Base-by-base conservation (phyloP, 2,329 filamentous ascomycete species). In the Colletotrichum shisoi region DNA sequence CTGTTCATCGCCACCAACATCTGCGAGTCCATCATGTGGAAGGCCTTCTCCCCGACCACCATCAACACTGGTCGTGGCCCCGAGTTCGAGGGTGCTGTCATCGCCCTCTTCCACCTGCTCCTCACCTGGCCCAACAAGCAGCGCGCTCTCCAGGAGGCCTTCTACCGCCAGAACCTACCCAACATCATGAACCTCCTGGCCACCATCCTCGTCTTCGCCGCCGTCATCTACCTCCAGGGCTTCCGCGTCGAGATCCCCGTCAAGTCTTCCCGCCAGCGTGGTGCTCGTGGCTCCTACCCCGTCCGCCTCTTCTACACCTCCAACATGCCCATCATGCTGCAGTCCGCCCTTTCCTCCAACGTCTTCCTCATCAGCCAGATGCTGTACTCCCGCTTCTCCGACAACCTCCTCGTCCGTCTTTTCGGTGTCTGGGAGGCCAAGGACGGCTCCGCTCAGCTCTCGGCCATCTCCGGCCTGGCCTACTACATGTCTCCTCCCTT, bases 291-390 rank as follows among this genome's bases (percentile, higher is more conserved):
- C 76, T 96, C 94, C 46, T 99, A 98, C 88, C 95, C 95, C 76
- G 89, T 99, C 80, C 94, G 96, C 77, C 92, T 99, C 68, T 99
- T 99, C 89, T 99, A 99, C 85, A 99, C 95, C 78, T 97, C 94
- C 80, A 99, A 99, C 91, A 99, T 99, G 96, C 95, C 95, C 78
- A 99, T 99, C 83, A 99, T 99, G 95, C 87, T 99, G 80, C 96
- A 99, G 85, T 98, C 94, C 54, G 95, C 95, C 74, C 89, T 99
- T 73, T 97, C 93, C 73, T 97, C 94, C 86, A 99, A 99, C 87
- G 89, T 99, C 82, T 99, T 99, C 89, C 85, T 99, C 71, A 93
- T 99, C 84, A 95, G 91, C 79, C 95, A 99, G 86, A 98, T 98
- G 94, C 89, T 99, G 73, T 98, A 96, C 89, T 96, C 92, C 70